Base-by-base conservation (phyloP, 495 filamentous ascomycete genomes). In the Aspergillus funiculosus region DNA sequence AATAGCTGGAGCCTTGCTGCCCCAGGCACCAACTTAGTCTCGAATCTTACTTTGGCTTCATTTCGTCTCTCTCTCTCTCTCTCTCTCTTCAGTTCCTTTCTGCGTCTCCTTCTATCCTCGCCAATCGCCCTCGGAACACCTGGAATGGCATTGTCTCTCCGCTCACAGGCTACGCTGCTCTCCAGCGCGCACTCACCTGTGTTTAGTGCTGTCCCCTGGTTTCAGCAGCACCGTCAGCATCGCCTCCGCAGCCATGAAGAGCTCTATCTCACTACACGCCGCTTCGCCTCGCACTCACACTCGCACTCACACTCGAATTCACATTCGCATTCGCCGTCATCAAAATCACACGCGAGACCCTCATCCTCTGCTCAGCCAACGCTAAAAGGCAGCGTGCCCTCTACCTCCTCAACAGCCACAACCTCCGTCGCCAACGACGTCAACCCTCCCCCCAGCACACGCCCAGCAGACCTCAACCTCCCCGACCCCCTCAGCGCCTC, bases 371-470 rank as follows among this genome's bases (percentile, higher is more conserved):
- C 48, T 3, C 39, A 53, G 11, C 48, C 50, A 6, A 32, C 15
- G 19, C 11, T 22, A 21, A 47, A 39, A 36, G 6, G 34, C 28
- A n/a, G 35, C 20, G 21, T 36, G 18, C 51, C 60, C 3, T 46
- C 60, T 24, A 37, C 52, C 15, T 31, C 48, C 35, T 48, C 49
- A 13, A 39, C 49, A 5, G 28, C 56, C 28, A 39, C 48, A 18
- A 45, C 43, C 14, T 39, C 59, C 21, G 32, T 53, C 11, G 18
- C 50, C 27, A 30, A 50, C 24, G 53, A 67, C 46, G 52, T 71
- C 30, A 71, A 73, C 30, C 61, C 69, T 6, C 69, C 69, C 0
- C 22, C 58, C 5, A 69, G 58, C 50, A 73, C 69, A 9, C 57
- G 59, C 21, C 69, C 69, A 5, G 60, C 65, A 7, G 41, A 52